A percentile compares a stretch with the other conserved stretches of the same genome.
These are phyloP conservation scores for Kluyveromyces sp. DNA, from an alignment of 1,139 yeast species.

Conservation along the genomic window DNA sequence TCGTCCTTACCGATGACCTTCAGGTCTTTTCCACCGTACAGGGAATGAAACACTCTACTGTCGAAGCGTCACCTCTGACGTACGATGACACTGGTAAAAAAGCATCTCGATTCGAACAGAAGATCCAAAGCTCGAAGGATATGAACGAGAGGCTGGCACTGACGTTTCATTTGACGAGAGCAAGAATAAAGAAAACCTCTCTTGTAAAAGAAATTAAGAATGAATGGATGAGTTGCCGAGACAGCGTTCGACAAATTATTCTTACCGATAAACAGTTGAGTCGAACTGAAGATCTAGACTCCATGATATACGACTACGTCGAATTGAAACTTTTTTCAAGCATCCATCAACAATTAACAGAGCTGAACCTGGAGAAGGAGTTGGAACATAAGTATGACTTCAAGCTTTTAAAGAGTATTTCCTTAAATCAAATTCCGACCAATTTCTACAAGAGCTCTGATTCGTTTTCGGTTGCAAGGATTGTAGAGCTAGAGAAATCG, in stretches of 20 bases:
- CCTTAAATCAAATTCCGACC: conserved; percentile 66
- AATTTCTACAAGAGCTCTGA: conserved; percentile 35
- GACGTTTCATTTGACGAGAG: conserved; percentile 3
- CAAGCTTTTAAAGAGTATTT: conserved; percentile 43
- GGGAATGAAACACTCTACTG: background rate
- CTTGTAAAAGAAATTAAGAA: background rate
- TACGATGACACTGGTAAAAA: conserved; percentile 9
- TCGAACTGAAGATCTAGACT: conserved; percentile 42
- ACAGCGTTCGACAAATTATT: conserved; percentile 9
- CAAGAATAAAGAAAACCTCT: conserved; percentile 1
- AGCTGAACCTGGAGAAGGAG: conserved; percentile 11
- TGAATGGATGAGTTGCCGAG: conserved; percentile 2
- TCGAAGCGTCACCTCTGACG: background rate
- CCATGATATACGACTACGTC: conserved; percentile 58
- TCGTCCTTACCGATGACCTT: conserved; percentile 10
- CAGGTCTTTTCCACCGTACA: conserved; percentile 5
- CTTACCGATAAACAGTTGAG: conserved; percentile 32
- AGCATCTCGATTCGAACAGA: conserved; percentile 17
- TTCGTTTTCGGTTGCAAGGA: conserved; percentile 28
- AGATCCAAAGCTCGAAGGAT: conserved; percentile 20
- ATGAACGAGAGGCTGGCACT: conserved; percentile 22
- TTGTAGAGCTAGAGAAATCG: conserved; percentile 38
- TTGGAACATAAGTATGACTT: conserved; percentile 26
- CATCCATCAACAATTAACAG: conserved; percentile 38
- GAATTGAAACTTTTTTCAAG: conserved; percentile 62